Evolutionary conservation across 768 basidiomycete species (phyloP).

Genomic region (Sarcodon aspratus): DNA sequence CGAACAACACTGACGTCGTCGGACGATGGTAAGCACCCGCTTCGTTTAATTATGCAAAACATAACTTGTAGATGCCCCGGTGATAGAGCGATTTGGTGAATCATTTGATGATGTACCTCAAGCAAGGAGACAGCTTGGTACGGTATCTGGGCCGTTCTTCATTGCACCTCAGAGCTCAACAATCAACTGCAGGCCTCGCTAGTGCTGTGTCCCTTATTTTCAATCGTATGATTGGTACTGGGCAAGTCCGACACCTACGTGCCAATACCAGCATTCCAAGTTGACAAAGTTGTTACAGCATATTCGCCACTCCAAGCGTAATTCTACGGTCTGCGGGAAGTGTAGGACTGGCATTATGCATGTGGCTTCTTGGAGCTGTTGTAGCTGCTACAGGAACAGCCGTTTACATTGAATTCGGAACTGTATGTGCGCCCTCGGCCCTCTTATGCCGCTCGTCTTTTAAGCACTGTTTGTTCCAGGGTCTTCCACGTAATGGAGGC

Average conservation of each 20-base stretch:
- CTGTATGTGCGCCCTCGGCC: slow-evolving; percentile 26
- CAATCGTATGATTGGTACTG: slow-evolving; percentile 67
- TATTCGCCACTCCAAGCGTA: slow-evolving; percentile 60
- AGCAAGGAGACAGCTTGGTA: slow-evolving; percentile 40
- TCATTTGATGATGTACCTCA: slow-evolving; percentile 35
- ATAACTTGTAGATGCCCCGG: no score
- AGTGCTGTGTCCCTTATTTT: slow-evolving; percentile 53
- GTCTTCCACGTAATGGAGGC: slow-evolving; percentile 58
- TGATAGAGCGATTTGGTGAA: not conserved
- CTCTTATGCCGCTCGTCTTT: not conserved
- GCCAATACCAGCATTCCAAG: not conserved
- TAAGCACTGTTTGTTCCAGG: slow-evolving; percentile 22
- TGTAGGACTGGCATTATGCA: slow-evolving; percentile 51
- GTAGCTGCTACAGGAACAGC: slow-evolving; percentile 57
- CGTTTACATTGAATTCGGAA: slow-evolving; percentile 69
- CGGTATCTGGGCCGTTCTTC: slow-evolving; percentile 3
- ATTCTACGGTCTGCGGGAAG: slow-evolving; percentile 59
- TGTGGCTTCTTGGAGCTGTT: slow-evolving; percentile 61
- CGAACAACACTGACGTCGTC: no score
- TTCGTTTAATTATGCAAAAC: no score
- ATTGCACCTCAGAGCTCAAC: not conserved
- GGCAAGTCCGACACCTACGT: slow-evolving; percentile 25
- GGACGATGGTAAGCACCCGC: no score
- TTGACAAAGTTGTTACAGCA: slow-evolving; percentile 26
- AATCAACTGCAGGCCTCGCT: slow-evolving; percentile 2